Evolutionary conservation across 2,329 filamentous ascomycete genomes (phyloP), one percentile per base, ranked within the genome.

Genomic region (Aspergillus piperis): DNA sequence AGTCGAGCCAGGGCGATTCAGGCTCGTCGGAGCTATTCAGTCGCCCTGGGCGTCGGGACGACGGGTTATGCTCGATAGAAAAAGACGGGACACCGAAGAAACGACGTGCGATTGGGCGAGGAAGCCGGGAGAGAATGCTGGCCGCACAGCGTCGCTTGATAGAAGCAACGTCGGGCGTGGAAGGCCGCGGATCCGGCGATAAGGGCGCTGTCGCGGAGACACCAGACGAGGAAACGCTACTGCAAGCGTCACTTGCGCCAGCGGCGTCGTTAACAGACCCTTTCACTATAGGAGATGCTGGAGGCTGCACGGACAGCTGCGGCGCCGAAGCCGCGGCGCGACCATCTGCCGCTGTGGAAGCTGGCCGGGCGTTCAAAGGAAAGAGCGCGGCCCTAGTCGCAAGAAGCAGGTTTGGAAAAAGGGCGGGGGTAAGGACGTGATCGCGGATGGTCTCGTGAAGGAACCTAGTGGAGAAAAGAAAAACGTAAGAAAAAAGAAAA

Each of bases 341-440:
- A 61, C 54, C 58, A 19, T 54, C 52, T 36, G 42, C 51, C 53
- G 54, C 56, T 48, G 64, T 57, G 62, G 59, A 64, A 54, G 86
- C 84, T 61, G 88, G 89, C 63, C 89, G 88, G 68, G 86, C 82
- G 77, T 96, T 96, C 77, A 91, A 90, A 66, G 95, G 94, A 74
- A 97, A 98, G 58, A 98, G 81, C 62, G 90, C 86, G 69, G 85
- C 86, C 73, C 95, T 90, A 70, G 90, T 83, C 66, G 87, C 75
- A 57, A 73, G 74, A 21, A 81, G 74, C 66, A 91, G 77, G 72
- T 82, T 81, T 73, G 90, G 87, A 58, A 92, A 81, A 67, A 85
- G 82, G 63, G 83, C 82, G 67, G 88, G 82, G 77, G 88, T 84
- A 63, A 92, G 81, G 62, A 90, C 73, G 72, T 84, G 78, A 84